Evolutionary conservation across 345 rosid species (phyloP).

Genomic region (Linum lewisii): DNA sequence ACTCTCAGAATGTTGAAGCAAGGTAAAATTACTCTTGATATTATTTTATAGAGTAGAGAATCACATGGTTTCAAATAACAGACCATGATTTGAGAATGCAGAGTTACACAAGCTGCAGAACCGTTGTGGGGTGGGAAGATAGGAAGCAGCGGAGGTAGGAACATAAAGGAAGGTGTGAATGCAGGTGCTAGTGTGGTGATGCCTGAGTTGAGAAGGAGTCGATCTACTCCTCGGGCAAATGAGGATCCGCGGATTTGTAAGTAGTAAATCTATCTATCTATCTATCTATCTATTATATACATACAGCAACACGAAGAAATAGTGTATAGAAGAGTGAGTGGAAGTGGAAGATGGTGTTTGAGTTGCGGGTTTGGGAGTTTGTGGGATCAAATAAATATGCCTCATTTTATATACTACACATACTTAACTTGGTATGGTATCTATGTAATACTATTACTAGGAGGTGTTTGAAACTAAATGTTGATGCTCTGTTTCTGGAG

Average conservation of each 20-base stretch:
- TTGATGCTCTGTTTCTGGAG: too few relatives aligned
- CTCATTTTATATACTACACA: too few relatives aligned
- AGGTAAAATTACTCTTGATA: conserved; percentile 36
- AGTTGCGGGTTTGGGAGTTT: too few relatives aligned
- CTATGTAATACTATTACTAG: too few relatives aligned
- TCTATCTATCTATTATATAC: too few relatives aligned
- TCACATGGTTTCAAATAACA: not conserved
- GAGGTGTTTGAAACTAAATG: too few relatives aligned
- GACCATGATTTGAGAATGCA: conserved; percentile 36
- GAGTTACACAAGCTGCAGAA: conserved; percentile 32
- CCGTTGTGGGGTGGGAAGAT: conserved; percentile 27
- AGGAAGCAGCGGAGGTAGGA: conserved; percentile 31
- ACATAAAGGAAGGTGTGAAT: conserved; percentile 36
- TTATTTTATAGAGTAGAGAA: not conserved
- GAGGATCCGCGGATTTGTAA: not conserved
- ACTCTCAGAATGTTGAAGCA: conserved; percentile 44
- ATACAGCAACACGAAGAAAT: too few relatives aligned
- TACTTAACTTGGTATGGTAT: too few relatives aligned
- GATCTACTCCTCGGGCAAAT: conserved; percentile 69
- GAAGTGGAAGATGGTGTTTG: too few relatives aligned
- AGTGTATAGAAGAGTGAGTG: too few relatives aligned
- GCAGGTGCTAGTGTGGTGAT: conserved; percentile 14
- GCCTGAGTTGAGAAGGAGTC: conserved; percentile 60
- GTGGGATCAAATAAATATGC: too few relatives aligned
- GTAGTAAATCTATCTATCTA: too few relatives aligned